phyloP scores from a whole-genome alignment of 352 stramenopile species.

The Globisporangium emineosum region DNA sequence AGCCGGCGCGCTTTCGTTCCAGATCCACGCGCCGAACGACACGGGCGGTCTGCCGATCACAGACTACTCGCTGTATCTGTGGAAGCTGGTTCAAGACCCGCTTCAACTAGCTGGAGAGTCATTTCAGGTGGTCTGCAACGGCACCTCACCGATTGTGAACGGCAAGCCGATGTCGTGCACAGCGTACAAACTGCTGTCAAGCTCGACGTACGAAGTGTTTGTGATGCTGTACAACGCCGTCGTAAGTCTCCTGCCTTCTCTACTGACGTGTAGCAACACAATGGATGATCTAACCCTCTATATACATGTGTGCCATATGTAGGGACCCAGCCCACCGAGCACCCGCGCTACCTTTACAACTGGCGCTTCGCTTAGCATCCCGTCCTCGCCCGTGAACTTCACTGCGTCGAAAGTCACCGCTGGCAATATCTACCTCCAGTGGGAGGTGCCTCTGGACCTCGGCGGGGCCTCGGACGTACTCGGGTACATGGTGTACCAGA shows the following conservation, averaged over 20 bases:
- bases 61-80: conserved; percentile 36
- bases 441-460: conserved; percentile 47
- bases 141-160: background rate
- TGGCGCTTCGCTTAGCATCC: conserved; percentile 26
- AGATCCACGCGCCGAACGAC: conserved; percentile 25
- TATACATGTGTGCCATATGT: background rate
- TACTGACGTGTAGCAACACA: too few relatives aligned
- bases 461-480: conserved; percentile 38
- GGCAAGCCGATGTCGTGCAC: conserved; percentile 24
- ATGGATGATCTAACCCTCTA: background rate
- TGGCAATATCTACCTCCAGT: conserved; percentile 51
- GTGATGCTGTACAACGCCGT: conserved; percentile 33
- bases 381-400: conserved; percentile 43
- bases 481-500: conserved; percentile 55
- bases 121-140: conserved; percentile 10
- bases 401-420: conserved; percentile 30
- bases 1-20: conserved; percentile 36
- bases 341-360: conserved; percentile 23
- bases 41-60: conserved; percentile 34
- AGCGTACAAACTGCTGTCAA: conserved; percentile 31
- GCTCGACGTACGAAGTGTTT: conserved; percentile 49
- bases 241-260: conserved; percentile 18
- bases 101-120: background rate
- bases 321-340: conserved; percentile 37
- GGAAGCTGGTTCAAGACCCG: background rate